Conservation (phyloP, 768 basidiomycete species). For the Sarcomyxa edulis region DNA sequence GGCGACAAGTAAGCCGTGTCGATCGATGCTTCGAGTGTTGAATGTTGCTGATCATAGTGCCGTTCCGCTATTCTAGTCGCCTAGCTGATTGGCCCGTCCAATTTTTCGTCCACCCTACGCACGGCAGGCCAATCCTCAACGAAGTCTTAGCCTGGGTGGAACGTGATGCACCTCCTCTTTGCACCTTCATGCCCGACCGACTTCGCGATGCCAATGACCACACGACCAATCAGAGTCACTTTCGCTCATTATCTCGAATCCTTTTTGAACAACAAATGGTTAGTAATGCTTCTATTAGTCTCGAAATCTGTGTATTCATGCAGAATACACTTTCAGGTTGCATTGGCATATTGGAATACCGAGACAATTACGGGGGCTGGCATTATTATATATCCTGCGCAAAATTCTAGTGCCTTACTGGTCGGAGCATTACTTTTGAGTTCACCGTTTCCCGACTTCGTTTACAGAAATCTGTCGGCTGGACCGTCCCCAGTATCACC, state of each 20-base stretch:
- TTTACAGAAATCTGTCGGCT: constrained; percentile 21
- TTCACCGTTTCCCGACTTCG: constrained; percentile 42
- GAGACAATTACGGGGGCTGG: constrained; percentile 41
- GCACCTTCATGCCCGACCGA: constrained; percentile 61
- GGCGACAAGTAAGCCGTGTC: constrained; percentile 62
- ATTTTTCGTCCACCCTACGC: constrained; percentile 37
- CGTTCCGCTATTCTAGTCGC: constrained; percentile 29
- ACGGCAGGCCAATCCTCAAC: constrained; percentile 34
- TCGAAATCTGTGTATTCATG: neutral
- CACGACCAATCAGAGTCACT: constrained; percentile 46
- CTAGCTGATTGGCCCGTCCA: constrained; percentile 52
- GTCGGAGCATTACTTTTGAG: constrained; percentile 47
- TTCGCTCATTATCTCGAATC: constrained; percentile 48
- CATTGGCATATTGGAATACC: constrained; percentile 45
- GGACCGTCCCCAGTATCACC: constrained; percentile 24
- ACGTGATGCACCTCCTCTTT: constrained; percentile 41
- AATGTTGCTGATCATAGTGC: constrained; percentile 21
- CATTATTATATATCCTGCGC: constrained; percentile 48
- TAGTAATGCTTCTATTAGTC: constrained; percentile 15
- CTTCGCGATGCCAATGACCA: constrained; percentile 43
- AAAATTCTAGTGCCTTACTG: constrained; percentile 45
- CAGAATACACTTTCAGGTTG: constrained; percentile 45
- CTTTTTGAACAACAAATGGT: constrained; percentile 51
- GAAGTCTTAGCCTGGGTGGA: constrained; percentile 51
- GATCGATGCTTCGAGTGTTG: constrained; percentile 1